These are phyloP conservation scores for Macrolepiota fuliginosa DNA, from an alignment of 768 basidiomycete genomes.

Conservation along the genomic window DNA sequence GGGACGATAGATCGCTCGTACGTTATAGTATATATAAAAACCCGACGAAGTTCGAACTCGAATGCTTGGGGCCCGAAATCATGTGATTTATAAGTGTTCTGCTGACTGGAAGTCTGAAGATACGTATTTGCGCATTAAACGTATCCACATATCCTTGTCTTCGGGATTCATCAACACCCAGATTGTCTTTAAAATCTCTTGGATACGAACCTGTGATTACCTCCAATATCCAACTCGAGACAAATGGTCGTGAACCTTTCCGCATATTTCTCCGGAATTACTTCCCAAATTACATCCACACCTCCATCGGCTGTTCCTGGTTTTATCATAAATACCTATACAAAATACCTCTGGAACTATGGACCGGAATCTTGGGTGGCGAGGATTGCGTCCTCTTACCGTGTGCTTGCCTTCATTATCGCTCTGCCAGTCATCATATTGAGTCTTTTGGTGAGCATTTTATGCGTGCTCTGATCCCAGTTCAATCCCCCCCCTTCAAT, in stretches of 20 bases:
- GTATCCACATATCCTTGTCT: no score
- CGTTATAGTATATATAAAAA: no score
- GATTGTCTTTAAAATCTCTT: no score
- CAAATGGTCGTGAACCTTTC: conserved; percentile 27
- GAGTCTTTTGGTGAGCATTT: conserved; percentile 48
- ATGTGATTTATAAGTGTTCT: no score
- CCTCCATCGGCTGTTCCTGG: conserved; percentile 36
- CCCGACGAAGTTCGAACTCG: no score
- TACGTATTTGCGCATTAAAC: no score
- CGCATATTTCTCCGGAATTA: conserved; percentile 26
- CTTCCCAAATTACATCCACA: conserved; percentile 25
- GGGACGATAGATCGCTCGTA: no score
- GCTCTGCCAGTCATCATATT: conserved; percentile 60
- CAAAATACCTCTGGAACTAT: conserved; percentile 64
- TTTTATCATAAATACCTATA: conserved; percentile 57
- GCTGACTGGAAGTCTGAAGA: no score
- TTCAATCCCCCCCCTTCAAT: not conserved
- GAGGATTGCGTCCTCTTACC: conserved; percentile 58
- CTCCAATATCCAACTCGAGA: conserved; percentile 16
- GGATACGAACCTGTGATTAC: no score
- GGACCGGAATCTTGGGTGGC: conserved; percentile 65
- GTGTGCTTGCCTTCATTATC: conserved; percentile 63
- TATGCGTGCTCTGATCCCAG: not conserved
- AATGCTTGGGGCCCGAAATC: no score
- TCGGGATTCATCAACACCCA: no score